Evolutionary conservation across 768 basidiomycete species (phyloP), one percentile per base, ranked within the genome.

Genomic region (Hemileccinum rubropunctum): DNA sequence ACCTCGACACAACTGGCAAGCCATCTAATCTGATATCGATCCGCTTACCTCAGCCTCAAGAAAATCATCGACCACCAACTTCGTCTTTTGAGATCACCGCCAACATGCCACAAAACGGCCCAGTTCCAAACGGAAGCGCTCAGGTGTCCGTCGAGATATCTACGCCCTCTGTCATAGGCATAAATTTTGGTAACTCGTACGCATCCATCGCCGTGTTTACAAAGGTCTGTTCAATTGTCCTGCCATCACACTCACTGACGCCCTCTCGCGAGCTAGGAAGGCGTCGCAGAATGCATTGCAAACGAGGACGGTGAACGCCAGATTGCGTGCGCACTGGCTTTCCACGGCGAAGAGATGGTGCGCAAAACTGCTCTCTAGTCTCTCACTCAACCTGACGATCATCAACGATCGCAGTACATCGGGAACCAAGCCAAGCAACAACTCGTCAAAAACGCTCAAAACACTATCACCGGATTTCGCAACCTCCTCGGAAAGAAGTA

Each of bases 281-380:
- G 91, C 12, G 75, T 88, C 27, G 86, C 95, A 37, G 91, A 94
- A 63, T 95, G 91, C 66, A 98, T 98, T 53, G 97, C 95, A 6
- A 98, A 98, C 66, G 95, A 98, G 66, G 95, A 98, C 66, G 95
- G 97, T 27, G 95, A 98, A 65, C 86, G 97, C 28, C 95, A 99
- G 73, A 98, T 99, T 61, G 93, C 93, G 0, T 92, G 91, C 65
- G 93, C 93, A 23, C 76, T 98, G 47, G 82, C 94, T 0, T 98
- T 95, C 67, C 82, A 83, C 35, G 93, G 92, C 23, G 91, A 95
- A 68, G 89, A 98, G 68, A 83, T 87, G 66, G 94, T 92, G 63
- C 59, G 87, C 76, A n/a, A 17, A 23, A 38, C 14, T 39, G 9
- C 21, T 42, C 21, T 28, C 23, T 54, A 13, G 51, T 48, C 7